Evolutionary conservation across 192 early-diverging fungal genomes (phyloP), one percentile per base, ranked within the genome.

Genomic region (Podila verticillata): DNA sequence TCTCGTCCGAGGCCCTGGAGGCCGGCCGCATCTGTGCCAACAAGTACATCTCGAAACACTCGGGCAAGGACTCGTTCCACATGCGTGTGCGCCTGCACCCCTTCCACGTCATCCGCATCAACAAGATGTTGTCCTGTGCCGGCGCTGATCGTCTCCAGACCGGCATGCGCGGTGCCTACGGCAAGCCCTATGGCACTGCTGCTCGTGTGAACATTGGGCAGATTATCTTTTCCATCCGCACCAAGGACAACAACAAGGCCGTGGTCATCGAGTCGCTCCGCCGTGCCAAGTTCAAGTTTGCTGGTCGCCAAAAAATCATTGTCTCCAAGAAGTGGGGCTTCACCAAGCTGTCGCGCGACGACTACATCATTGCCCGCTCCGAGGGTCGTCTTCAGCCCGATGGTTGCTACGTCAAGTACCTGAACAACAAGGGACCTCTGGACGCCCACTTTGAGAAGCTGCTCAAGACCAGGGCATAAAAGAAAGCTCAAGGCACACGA

Each of bases 261-360:
- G 87, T 92, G 79, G 95, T 98, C 71, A 93, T 95, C 75, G 98
- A 99, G 86, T 89, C 94, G 58, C 83, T 84, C 63, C 74, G 83
- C 47, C 78, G 83, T 66, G 83, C 83, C 62, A 84, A 84, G 83
- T 99, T 98, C 95, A 98, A 98, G 93, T 98, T 98, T 91, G 95
- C 97, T 61, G 97, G 98, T 86, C 94, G 95, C 75, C 98, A 98
- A 87, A 98, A 97, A 91, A 97, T 99, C 84, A 92, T 98, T 77
- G 84, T 99, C 75, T 99, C 98, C 86, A 98, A 98, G 92, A 99
- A 99, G 89, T 99, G 98, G 98, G 98, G 98, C 70, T 99, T 99
- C 91, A 99, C 98, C 90, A 98, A 98, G 88, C 88, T 97, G 70
- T 88, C 94, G 65, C 94, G 96, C 69, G 93, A 95, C 82, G 93